Percentiles rank a stretch among this genome's conserved stretches.
phyloP scores from a whole-genome alignment of 2,329 filamentous ascomycete species.

The Paramyrothecium sp. region DNA sequence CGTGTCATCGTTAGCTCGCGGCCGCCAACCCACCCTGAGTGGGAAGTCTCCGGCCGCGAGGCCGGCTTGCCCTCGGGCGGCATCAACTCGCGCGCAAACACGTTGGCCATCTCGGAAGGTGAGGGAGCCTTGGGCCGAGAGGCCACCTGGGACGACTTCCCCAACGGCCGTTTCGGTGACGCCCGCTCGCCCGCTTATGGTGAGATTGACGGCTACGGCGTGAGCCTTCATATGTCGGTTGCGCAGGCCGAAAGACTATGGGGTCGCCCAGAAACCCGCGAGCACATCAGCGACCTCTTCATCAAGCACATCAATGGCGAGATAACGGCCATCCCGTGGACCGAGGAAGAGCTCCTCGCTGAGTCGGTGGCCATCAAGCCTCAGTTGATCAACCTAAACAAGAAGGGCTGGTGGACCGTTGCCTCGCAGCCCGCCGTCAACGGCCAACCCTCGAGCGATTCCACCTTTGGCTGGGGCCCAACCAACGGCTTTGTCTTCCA shows the following conservation, averaged over 20 bases:
- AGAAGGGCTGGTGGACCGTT: conserved; percentile 90
- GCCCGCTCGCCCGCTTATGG: conserved; percentile 90
- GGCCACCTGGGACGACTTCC: conserved; percentile 98
- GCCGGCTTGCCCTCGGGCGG: conserved; percentile 72
- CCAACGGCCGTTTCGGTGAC: conserved; percentile 94
- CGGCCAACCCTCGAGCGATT: conserved; percentile 72
- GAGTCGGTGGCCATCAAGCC: conserved; percentile 81
- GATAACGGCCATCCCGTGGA: conserved; percentile 85
- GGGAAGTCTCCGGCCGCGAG: conserved; percentile 73
- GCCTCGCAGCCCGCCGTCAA: conserved; percentile 95
- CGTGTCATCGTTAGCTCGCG: conserved; percentile 75
- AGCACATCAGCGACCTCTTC: conserved; percentile 80
- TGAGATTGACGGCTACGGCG: conserved; percentile 96
- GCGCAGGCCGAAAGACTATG: conserved; percentile 80
- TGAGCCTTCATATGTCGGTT: conserved; percentile 90
- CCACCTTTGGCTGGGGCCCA: conserved; percentile 91
- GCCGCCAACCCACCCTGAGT: conserved; percentile 57
- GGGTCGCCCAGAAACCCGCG: conserved; percentile 69
- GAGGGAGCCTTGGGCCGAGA: conserved; percentile 86
- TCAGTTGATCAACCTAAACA: conserved; percentile 73
- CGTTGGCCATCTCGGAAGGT: conserved; percentile 90
- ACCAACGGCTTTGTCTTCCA: conserved; percentile 94
- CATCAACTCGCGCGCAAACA: conserved; percentile 78
- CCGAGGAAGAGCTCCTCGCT: conserved; percentile 79
- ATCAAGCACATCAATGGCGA: conserved; percentile 77